Evolutionary conservation across 805 yeast species (phyloP).

Genomic region (Ogataea nonfermentans): DNA sequence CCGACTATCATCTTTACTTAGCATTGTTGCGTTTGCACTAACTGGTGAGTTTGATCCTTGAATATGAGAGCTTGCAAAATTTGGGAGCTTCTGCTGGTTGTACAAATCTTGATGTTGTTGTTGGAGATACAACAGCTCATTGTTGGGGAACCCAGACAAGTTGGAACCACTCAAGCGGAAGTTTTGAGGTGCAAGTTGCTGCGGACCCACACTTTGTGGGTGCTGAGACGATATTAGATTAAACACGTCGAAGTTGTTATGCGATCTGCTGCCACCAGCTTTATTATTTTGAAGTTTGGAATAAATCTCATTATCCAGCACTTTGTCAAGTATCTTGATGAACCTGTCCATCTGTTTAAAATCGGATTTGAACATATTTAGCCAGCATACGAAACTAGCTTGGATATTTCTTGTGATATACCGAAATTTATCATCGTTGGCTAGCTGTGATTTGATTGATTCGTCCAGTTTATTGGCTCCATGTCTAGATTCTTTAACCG

Average conservation of each 20-base stretch:
- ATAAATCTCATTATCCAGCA: slow-evolving; percentile 22
- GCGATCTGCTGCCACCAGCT: slow-evolving; percentile 7
- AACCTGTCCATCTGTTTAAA: slow-evolving; percentile 14
- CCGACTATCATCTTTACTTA: slow-evolving; percentile 12
- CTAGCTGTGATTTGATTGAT: slow-evolving; percentile 21
- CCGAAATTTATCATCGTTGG: slow-evolving; percentile 26
- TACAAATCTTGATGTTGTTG: slow-evolving; percentile 19
- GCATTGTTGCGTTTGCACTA: not conserved
- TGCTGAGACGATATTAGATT: slow-evolving; percentile 21
- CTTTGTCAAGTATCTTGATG: slow-evolving; percentile 13
- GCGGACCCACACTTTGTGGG: slow-evolving; percentile 8
- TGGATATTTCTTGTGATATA: slow-evolving; percentile 29
- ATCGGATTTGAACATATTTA: slow-evolving; percentile 22
- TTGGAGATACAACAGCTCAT: slow-evolving; percentile 16
- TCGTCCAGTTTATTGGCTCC: slow-evolving; percentile 17
- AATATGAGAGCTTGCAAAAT: slow-evolving; percentile 4
- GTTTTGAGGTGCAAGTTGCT: slow-evolving; percentile 4
- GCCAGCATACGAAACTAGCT: slow-evolving; percentile 26
- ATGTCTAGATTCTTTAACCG: slow-evolving; percentile 13
- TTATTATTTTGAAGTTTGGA: slow-evolving; percentile 14
- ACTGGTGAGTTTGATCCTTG: slow-evolving; percentile 13
- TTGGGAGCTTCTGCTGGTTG: slow-evolving; percentile 16
- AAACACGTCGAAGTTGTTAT: slow-evolving; percentile 18
- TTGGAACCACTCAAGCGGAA: slow-evolving; percentile 10
- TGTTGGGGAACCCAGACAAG: slow-evolving; percentile 3